Conservation (phyloP, 140 eudicot species). For the Anethum foeniculum region DNA sequence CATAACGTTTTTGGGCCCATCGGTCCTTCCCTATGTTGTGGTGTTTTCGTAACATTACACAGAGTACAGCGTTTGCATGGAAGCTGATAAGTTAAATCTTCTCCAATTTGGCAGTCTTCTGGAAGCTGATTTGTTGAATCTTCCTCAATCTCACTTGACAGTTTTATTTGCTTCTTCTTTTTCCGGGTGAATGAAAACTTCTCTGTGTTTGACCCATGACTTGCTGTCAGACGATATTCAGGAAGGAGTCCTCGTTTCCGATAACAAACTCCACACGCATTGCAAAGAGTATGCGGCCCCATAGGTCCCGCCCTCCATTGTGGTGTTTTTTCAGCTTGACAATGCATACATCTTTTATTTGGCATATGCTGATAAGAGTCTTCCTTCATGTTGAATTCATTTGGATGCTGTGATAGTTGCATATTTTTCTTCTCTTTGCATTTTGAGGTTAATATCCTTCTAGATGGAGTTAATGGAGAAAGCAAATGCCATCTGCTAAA, state of each 20-base stretch:
- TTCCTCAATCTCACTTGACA: background rate
- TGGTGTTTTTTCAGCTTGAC: conserved; percentile 30
- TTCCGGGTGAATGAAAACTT: background rate
- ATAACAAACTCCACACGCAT: conserved; percentile 44
- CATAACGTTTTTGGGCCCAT: background rate
- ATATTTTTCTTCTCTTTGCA: conserved; percentile 24
- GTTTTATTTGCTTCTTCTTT: background rate
- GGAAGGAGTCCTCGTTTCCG: conserved; percentile 31
- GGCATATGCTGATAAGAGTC: conserved; percentile 13
- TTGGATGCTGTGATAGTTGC: conserved; percentile 15
- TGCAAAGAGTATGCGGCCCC: conserved; percentile 42
- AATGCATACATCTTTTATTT: conserved; percentile 30
- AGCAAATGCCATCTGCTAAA: conserved; percentile 44
- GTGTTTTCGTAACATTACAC: background rate
- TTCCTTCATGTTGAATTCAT: conserved; percentile 5
- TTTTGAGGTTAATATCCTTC: conserved; percentile 18
- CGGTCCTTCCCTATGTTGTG: background rate
- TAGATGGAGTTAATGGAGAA: conserved; percentile 24
- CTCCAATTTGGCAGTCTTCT: background rate
- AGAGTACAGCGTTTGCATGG: background rate
- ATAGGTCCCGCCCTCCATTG: conserved; percentile 45
- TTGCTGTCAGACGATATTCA: conserved; percentile 37
- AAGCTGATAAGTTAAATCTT: background rate
- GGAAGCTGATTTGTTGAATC: background rate
- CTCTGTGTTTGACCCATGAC: conserved; percentile 17